Base-by-base conservation (phyloP, 2,329 filamentous ascomycete species). In the Colletotrichum eremochloae region DNA sequence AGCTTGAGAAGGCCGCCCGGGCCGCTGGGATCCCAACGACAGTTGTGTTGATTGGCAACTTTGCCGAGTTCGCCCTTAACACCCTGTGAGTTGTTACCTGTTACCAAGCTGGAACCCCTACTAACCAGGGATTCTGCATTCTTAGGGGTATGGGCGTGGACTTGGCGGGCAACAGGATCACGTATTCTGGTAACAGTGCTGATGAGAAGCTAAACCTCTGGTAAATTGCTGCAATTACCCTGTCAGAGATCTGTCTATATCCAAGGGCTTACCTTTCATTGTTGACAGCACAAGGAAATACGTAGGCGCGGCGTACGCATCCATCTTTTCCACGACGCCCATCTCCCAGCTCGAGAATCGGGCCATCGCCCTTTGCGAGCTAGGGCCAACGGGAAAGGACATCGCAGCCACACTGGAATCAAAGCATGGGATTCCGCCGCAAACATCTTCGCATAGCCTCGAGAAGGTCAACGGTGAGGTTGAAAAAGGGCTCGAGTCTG, bases 221-320 rank as follows among this genome's bases (percentile, higher is more conserved):
- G 65, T 72, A 4, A 63, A 65, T 53, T 5, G 7, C 5, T 33
- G 6, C 15, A 40, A 33, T 4, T n/a, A n/a, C 18, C 38, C 20
- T 11, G 1, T 9, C 7, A 33, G 29, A 46, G 5, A 15, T 9
- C 3, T 9, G 29, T 11, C 20, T 8, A 14, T 12, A 2, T 38
- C 18, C 4, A 8, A n/a, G 20, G 14, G 20, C 40, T 48, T 15
- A 65, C n/a, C 24, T 11, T 8, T 0, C 12, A 12, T 40, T 1
- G 15, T 1, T 1, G 6, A 5, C 33, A 79, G 78, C 42, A 78
- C 77, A 2, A 74, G 77, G n/a, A 67, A 75, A 18, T 79, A 78
- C 20, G 78, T 80, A 1, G 77, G 77, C 5, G 75, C 75, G 12
- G 78, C 76, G 0, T 79, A 80, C 44, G 76, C 74, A 5, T 76